These are phyloP conservation scores for Arthrinium phaeospermum DNA, from an alignment of 2,329 filamentous ascomycete genomes.

Conservation along the genomic window DNA sequence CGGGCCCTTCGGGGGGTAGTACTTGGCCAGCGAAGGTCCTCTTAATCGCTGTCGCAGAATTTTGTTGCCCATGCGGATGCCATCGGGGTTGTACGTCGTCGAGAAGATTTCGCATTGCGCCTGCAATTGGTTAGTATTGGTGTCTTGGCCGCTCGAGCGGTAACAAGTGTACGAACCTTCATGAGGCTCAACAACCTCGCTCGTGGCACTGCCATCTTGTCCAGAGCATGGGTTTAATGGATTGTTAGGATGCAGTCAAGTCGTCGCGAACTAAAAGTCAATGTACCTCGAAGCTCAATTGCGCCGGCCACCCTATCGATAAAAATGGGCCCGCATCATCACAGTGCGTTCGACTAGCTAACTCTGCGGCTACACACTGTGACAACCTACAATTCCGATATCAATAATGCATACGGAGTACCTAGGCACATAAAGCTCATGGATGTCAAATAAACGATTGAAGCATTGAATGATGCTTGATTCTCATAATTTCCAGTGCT, in stretches of 20 bases:
- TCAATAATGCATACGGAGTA: too few relatives aligned
- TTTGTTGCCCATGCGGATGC: conserved; percentile 86
- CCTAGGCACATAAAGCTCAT: too few relatives aligned
- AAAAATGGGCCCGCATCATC: not conserved
- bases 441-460: too few relatives aligned
- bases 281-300: not conserved
- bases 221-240: not conserved
- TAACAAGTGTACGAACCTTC: conserved; percentile 64
- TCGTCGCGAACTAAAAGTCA: conserved; percentile 5
- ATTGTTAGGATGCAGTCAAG: not conserved
- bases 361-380: conserved; percentile 3
- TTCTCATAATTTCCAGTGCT: too few relatives aligned
- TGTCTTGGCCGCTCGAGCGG: not conserved
- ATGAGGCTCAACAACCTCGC: conserved; percentile 73
- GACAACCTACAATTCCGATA: too few relatives aligned
- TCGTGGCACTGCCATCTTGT: conserved; percentile 66
- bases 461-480: too few relatives aligned
- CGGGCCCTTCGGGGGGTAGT: conserved; percentile 78
- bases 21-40: conserved; percentile 82
- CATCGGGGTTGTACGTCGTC: conserved; percentile 86
- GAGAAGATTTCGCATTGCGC: conserved; percentile 91
- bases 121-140: conserved; percentile 50
- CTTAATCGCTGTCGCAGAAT: conserved; percentile 85
- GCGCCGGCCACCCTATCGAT: not conserved
- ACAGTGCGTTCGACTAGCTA: not conserved